Evolutionary conservation across 2,329 filamentous ascomycete genomes (phyloP).

Genomic region (Pseudofabraea citricarpa): DNA sequence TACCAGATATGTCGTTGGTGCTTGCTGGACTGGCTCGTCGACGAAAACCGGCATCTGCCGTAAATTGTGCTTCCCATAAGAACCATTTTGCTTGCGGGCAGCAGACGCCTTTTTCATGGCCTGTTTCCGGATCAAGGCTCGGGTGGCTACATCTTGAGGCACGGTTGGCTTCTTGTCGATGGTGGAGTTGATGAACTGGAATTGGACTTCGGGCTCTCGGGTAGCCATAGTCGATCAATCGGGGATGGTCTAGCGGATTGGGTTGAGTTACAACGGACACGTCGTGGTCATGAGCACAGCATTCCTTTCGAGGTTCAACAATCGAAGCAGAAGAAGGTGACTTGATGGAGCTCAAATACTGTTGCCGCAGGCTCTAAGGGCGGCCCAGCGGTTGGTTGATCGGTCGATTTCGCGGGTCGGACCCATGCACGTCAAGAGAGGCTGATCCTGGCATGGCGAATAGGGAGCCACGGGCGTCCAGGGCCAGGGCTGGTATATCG

Average conservation of each 20-base stretch:
- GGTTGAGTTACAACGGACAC: no score
- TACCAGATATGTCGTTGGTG: constrained; percentile 2
- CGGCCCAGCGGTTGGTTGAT: no score
- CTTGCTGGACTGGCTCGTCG: constrained; percentile 11
- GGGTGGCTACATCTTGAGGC: constrained; percentile 16
- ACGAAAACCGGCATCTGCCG: constrained; percentile 24
- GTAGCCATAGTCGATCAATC: background rate
- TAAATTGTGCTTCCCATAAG: constrained; percentile 28
- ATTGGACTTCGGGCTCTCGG: constrained; percentile 8
- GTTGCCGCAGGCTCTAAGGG: no score
- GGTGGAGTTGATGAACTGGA: constrained; percentile 24
- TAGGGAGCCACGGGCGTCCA: no score
- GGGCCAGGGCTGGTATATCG: no score
- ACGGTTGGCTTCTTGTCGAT: constrained; percentile 14
- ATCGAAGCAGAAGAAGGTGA: no score
- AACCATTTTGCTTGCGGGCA: constrained; percentile 24
- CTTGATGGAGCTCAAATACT: no score
- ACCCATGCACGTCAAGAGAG: no score
- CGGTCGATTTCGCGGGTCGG: no score
- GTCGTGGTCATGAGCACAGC: no score
- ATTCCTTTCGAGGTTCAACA: no score
- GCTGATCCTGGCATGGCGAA: no score
- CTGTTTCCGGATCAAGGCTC: constrained; percentile 30
- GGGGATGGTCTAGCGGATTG: background rate
- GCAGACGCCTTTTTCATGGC: constrained; percentile 33